Evolutionary conservation across 1,139 yeast species (phyloP).

Genomic region (Zygoascus sp.): DNA sequence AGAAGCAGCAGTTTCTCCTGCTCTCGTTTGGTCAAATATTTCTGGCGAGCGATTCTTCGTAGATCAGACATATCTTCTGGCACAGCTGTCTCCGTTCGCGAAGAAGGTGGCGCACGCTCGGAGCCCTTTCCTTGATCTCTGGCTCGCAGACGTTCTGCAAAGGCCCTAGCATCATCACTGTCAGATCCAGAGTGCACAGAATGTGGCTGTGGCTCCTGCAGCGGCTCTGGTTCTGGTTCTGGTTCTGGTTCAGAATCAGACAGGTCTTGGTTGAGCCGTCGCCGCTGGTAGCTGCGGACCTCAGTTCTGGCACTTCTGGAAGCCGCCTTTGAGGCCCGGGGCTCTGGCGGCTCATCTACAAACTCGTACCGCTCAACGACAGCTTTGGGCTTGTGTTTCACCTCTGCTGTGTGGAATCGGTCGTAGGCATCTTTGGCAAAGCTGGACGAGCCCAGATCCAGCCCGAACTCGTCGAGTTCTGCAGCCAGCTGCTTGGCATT

Average conservation of each 20-base stretch:
- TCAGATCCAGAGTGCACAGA: constrained; percentile 13
- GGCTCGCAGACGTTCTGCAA: constrained; percentile 29
- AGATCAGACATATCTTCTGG: constrained; percentile 34
- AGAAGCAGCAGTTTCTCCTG: constrained; percentile 43
- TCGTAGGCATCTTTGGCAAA: constrained; percentile 29
- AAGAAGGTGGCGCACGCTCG: neutral
- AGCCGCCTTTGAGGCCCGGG: constrained; percentile 15
- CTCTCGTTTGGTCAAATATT: constrained; percentile 47
- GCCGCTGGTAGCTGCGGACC: neutral
- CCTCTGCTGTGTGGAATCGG: constrained; percentile 19
- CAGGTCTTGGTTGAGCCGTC: neutral
- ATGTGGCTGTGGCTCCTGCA: neutral
- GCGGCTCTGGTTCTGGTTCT: neutral
- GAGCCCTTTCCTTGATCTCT: constrained; percentile 21
- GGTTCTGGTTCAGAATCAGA: neutral
- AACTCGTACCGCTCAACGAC: constrained; percentile 20
- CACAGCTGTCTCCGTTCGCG: constrained; percentile 16
- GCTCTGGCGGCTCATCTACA: constrained; percentile 17
- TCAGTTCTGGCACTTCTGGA: neutral
- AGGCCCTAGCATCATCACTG: constrained; percentile 24
- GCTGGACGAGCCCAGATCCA: constrained; percentile 23
- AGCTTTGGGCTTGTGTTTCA: constrained; percentile 8
- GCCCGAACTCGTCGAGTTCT: constrained; percentile 30
- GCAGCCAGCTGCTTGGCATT: constrained; percentile 21
- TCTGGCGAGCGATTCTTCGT: constrained; percentile 46